Conservation (phyloP, 2,329 filamentous ascomycete genomes). For the Calonectria hawksworthii region DNA sequence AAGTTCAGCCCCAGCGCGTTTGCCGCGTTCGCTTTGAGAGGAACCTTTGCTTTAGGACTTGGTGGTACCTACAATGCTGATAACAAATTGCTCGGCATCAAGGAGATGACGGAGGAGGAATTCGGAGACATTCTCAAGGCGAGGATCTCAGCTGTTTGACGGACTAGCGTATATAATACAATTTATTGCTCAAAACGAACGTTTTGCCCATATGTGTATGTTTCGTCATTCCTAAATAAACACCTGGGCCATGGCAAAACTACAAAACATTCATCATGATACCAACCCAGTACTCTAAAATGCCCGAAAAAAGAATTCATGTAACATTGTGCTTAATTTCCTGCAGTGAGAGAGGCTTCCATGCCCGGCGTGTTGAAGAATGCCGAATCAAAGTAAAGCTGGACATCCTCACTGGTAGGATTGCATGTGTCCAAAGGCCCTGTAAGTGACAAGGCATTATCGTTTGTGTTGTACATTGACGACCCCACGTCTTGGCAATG, state of each 20-base stretch:
- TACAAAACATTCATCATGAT: background rate
- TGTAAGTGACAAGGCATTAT: background rate
- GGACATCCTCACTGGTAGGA: conserved; percentile 1
- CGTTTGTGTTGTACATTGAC: conserved; percentile 6
- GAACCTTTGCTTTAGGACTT: conserved; percentile 14
- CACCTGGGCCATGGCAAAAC: background rate
- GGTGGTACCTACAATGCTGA: conserved; percentile 10
- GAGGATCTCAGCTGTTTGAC: background rate
- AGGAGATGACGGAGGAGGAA: conserved; percentile 12
- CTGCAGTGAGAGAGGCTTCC: background rate
- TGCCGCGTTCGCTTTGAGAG: conserved; percentile 19
- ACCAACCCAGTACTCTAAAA: background rate
- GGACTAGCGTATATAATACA: background rate
- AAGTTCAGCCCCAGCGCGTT: conserved; percentile 23
- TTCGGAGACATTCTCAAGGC: background rate
- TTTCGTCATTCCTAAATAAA: background rate
- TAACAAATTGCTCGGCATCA: conserved; percentile 11
- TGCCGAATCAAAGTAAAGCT: conserved; percentile 13
- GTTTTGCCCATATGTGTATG: background rate
- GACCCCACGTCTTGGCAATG: background rate
- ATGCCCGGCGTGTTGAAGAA: background rate
- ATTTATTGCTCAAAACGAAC: background rate
- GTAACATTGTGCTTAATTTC: background rate
- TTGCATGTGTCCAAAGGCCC: conserved; percentile 4
- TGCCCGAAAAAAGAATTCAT: background rate